Evolutionary conservation across 768 basidiomycete species (phyloP), one percentile per base, ranked within the genome.

Genomic region (Boletus pseudopeckii): DNA sequence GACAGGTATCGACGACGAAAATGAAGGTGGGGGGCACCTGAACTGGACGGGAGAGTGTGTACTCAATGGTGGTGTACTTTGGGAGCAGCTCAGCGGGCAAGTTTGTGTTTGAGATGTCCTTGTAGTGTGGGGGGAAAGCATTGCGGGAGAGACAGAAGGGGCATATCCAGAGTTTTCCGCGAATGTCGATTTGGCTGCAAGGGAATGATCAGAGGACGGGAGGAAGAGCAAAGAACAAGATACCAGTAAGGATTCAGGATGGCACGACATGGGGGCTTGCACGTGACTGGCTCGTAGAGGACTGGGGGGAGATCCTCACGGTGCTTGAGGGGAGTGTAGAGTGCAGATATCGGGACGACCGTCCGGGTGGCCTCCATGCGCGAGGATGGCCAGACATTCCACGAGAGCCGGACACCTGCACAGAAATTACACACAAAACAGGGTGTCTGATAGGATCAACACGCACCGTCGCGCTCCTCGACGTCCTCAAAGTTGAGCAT

Each of bases 11-110:
- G 45, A 99, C 86, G 49, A 98, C 94, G 69, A 94, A 97, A 41
- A 99, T 80, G 80, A 99, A 98, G 72, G 98, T 83, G 48, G 97
- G 96, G 5, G 96, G 95, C 42, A 96, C 87, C 64, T 88, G 92
- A 13, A 86, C 92, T 1, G 92, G 87, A 56, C 96, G 84, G 24
- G 88, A 80, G 44, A 98, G 88, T n/a, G 96, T 98, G 76, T 99
- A 99, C 74, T 99, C 97, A 73, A 99, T 97, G 8, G 97, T 99
- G 32, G 97, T 98, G 79, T 98, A 98, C 74, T 97, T 95, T 66
- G 96, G 94, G 37, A 98, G 74, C 30, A 99, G 81, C 70, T 99
- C 97, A 14, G 94, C 89, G 46, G 97, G 97, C 18, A 98, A 82
- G 73, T 98, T 98, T 60, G 90, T 95, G 73, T 88, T 89, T 44